These are phyloP conservation scores for Yamadazyma epiphylla DNA, from an alignment of 1,139 yeast genomes.

Conservation along the genomic window DNA sequence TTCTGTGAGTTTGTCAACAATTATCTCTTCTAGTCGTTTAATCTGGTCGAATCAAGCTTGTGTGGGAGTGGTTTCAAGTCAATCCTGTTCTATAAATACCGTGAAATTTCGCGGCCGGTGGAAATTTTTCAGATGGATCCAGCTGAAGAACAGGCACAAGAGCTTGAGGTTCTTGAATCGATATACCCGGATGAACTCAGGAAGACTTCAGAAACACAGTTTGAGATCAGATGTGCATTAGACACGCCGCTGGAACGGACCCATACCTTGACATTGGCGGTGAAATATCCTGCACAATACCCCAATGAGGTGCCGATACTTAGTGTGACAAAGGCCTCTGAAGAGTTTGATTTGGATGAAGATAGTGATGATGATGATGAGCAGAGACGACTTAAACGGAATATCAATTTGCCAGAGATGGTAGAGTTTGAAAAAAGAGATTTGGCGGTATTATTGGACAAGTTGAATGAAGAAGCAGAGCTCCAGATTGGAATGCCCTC, in stretches of 20 bases:
- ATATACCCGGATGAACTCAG: slow-evolving; percentile 88
- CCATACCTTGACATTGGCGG: slow-evolving; percentile 50
- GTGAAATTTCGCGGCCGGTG: too few species aligned
- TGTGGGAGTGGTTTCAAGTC: too few species aligned
- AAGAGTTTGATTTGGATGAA: slow-evolving; percentile 52
- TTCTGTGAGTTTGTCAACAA: too few species aligned
- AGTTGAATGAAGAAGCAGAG: slow-evolving; percentile 60
- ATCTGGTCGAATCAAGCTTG: too few species aligned
- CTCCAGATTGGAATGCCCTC: slow-evolving; percentile 85
- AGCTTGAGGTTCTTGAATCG: slow-evolving; percentile 77
- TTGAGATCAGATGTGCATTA: slow-evolving; percentile 43
- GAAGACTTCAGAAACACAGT: slow-evolving; percentile 39
- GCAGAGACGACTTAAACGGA: slow-evolving; percentile 33
- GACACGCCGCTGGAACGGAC: slow-evolving; percentile 58
- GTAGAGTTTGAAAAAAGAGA: slow-evolving; percentile 50
- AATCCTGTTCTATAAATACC: too few species aligned
- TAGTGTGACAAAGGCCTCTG: slow-evolving; percentile 70
- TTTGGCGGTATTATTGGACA: slow-evolving; percentile 32
- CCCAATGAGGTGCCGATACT: slow-evolving; percentile 73
- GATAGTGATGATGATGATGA: slow-evolving; percentile 46
- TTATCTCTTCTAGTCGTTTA: too few species aligned
- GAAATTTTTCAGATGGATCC: slow-evolving; percentile 51
- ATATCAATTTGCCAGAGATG: slow-evolving; percentile 53
- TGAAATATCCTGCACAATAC: slow-evolving; percentile 66
- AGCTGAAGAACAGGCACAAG: slow-evolving; percentile 71